phyloP scores from a whole-genome alignment of 306 rosid genomes.

The Notholithocarpus densiflorus region DNA sequence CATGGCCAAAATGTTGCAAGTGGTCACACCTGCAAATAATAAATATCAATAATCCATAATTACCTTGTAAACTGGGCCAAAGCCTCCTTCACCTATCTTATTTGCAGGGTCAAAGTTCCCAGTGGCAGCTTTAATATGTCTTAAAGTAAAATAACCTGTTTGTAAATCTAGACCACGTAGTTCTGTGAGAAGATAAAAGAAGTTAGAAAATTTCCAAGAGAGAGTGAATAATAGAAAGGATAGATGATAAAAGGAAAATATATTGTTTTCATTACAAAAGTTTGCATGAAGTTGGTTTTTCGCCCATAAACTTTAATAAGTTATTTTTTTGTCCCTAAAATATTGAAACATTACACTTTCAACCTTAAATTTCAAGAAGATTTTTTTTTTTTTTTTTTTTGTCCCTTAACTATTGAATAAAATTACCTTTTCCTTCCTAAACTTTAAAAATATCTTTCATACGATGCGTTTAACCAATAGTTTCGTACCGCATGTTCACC shows the following conservation, averaged over 20 bases:
- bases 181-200: conserved; percentile 30
- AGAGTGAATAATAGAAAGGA: neutral
- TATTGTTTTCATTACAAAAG: too few species aligned
- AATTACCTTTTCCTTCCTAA: too few species aligned
- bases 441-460: too few species aligned
- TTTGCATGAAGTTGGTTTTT: too few species aligned
- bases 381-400: too few species aligned
- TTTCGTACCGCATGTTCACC: too few species aligned
- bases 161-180: conserved; percentile 46
- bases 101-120: conserved; percentile 42
- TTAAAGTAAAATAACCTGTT: conserved; percentile 48
- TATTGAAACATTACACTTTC: too few species aligned
- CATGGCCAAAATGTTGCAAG: neutral
- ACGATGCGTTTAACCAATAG: too few species aligned
- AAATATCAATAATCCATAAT: neutral
- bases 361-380: too few species aligned
- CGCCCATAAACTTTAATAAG: too few species aligned
- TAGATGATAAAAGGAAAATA: neutral
- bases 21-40: neutral
- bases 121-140: conserved; percentile 61
- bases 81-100: conserved; percentile 71
- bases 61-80: conserved; percentile 67
- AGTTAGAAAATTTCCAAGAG: neutral
- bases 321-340: too few species aligned
- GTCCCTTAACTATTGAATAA: too few species aligned